Conservation (phyloP, 2,329 filamentous ascomycete species). For the Colletotrichum euphorbiae region DNA sequence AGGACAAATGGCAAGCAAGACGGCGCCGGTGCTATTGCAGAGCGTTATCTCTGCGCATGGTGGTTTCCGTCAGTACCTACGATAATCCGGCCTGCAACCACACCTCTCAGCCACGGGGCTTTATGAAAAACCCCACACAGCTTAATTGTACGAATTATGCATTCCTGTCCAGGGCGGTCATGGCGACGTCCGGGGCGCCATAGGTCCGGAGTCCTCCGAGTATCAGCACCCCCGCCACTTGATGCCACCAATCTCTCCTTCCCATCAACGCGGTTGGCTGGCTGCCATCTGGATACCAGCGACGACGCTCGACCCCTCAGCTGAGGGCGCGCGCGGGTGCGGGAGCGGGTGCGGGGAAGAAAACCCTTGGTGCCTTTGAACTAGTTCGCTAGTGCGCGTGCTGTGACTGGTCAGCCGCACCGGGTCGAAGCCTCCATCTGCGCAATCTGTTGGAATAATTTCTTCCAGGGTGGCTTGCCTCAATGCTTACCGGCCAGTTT, state of each 20-base stretch:
- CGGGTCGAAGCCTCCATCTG: no score
- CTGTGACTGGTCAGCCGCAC: neutral
- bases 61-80: no score
- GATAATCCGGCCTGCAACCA: constrained; percentile 22
- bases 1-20: no score
- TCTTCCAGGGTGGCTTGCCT: neutral
- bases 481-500: no score
- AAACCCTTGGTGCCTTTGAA: neutral
- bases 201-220: neutral
- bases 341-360: neutral
- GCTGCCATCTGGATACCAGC: constrained; percentile 14
- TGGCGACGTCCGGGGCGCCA: constrained; percentile 14
- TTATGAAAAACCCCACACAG: constrained; percentile 1
- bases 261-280: constrained; percentile 2
- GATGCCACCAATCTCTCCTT: neutral
- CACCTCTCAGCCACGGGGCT: constrained; percentile 20
- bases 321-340: neutral
- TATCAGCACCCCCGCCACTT: no score
- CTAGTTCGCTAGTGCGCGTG: neutral
- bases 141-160: constrained; percentile 15
- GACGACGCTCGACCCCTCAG: constrained; percentile 8
- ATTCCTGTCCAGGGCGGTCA: constrained; percentile 1
- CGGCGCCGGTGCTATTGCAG: no score
- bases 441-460: no score
- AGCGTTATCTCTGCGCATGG: no score